phyloP scores from a whole-genome alignment of 495 filamentous ascomycete species.

The Oidiodendron maius region DNA sequence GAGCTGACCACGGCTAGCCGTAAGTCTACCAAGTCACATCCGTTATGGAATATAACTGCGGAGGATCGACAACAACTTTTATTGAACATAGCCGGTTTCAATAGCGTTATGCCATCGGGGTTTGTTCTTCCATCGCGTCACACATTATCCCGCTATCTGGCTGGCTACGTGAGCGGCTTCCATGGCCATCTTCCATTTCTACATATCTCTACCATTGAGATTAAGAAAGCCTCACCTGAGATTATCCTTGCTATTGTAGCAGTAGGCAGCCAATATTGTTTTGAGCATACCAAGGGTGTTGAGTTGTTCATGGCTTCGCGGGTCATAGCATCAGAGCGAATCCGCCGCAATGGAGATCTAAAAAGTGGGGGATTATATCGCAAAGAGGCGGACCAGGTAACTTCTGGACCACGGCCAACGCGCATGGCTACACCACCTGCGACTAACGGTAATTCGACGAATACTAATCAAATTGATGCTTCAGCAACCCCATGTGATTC shows the following conservation, averaged over 20 bases:
- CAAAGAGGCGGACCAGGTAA: not conserved
- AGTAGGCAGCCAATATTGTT: slow-evolving; percentile 87
- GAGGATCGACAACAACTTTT: not conserved
- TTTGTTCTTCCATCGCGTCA: slow-evolving; percentile 66
- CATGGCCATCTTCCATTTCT: slow-evolving; percentile 94
- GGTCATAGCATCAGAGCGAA: not conserved
- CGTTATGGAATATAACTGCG: not conserved
- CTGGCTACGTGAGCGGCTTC: slow-evolving; percentile 84
- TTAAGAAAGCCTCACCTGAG: slow-evolving; percentile 74
- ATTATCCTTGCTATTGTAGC: slow-evolving; percentile 90
- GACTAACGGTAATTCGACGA: not conserved
- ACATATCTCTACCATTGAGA: slow-evolving; percentile 77
- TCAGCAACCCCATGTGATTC: not conserved
- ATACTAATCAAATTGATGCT: not conserved
- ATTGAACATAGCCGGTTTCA: not conserved
- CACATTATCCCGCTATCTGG: slow-evolving; percentile 85
- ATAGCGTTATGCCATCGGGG: slow-evolving; percentile 3
- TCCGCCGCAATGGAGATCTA: not conserved
- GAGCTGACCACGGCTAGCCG: slow-evolving; percentile 23
- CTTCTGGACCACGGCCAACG: no score
- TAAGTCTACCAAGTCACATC: not conserved
- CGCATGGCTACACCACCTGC: no score
- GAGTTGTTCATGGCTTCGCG: not conserved
- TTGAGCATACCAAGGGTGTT: slow-evolving; percentile 71
- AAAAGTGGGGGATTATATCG: not conserved